A percentile compares a stretch with the other conserved stretches of the same genome.
These are phyloP conservation scores for Solanum tarijense DNA, from an alignment of 257 asterid species.

Conservation along the genomic window DNA sequence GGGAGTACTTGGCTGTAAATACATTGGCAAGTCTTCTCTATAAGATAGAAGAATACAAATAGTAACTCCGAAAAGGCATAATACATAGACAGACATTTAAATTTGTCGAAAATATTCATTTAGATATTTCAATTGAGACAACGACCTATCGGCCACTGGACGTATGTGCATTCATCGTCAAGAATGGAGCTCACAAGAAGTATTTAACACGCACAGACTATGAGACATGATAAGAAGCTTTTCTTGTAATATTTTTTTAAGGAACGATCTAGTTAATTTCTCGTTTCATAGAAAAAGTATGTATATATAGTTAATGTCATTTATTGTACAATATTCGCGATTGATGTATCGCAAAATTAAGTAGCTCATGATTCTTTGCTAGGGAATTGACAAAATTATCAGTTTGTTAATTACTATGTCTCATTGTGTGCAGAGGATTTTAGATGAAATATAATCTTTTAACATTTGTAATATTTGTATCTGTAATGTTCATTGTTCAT, in stretches of 20 bases:
- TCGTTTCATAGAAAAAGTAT: neutral
- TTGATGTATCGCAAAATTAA: neutral
- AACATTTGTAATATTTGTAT: neutral
- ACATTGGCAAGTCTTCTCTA: neutral
- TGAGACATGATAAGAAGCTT: neutral
- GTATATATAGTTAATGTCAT: neutral
- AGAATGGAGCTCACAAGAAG: neutral
- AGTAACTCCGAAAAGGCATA: neutral
- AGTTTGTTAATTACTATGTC: neutral
- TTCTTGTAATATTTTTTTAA: neutral
- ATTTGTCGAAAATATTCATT: neutral
- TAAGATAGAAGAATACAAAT: neutral
- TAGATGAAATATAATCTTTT: neutral
- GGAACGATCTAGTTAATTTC: neutral
- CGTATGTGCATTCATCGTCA: neutral
- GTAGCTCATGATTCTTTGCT: neutral
- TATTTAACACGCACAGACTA: neutral
- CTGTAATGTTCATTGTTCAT: neutral
- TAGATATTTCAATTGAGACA: neutral
- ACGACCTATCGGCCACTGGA: neutral
- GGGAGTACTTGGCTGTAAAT: neutral
- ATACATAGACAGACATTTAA: neutral
- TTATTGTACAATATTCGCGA: neutral
- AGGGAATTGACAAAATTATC: neutral
- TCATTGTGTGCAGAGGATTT: neutral